Base-by-base conservation (phyloP, 2,329 filamentous ascomycete species). In the Venturia aucupariae region DNA sequence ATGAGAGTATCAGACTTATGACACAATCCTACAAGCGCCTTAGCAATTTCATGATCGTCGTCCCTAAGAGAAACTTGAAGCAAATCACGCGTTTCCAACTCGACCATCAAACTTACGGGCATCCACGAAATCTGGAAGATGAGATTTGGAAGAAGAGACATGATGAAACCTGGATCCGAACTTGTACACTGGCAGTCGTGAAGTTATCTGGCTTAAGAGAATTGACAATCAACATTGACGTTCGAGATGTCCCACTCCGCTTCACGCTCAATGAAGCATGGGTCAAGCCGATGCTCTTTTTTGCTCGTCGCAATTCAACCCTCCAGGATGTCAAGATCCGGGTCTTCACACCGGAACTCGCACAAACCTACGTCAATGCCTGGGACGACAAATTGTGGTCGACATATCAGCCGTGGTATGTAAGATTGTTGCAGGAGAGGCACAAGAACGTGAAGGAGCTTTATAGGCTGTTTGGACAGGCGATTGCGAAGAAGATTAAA, bases 191-290 rank as follows among this genome's bases (percentile, higher is more conserved):
- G 57, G 57, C 35, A 19, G 35, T 60, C 2, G 27, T 4, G 10
- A 60, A 60, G 22, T 44, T 60, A 24, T n/a, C 57, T 41, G 13
- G 24, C 4, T 60, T 42, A 19, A 24, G 32, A 38, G 22, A 38
- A 7, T 17, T 60, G 35, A 41, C 22, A 7, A 41, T 60, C 13
- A 60, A 60, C 35, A 42, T 60, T 24, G 41, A 60, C n/a, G 41
- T 60, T 32, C 30, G n/a, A 27, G 57, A 60, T n/a, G 32, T 42
- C n/a, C 57, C 57, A 24, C 41, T 60, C n/a, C 57, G 57, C 57
- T 60, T 60, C 41, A 24, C 41, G 22, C 41, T 60, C 2, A 15
- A 15, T 8, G 35, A 60, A 42, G 11, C 35, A 6, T 60, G 57
- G 57, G 35, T 60, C 6, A 41, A 42, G 15, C 35, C 57, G 19